A percentile compares a stretch with the other conserved stretches of the same genome.
Conservation (phyloP, 1,284 basidiomycete species). For the Porodaedalea pini region DNA sequence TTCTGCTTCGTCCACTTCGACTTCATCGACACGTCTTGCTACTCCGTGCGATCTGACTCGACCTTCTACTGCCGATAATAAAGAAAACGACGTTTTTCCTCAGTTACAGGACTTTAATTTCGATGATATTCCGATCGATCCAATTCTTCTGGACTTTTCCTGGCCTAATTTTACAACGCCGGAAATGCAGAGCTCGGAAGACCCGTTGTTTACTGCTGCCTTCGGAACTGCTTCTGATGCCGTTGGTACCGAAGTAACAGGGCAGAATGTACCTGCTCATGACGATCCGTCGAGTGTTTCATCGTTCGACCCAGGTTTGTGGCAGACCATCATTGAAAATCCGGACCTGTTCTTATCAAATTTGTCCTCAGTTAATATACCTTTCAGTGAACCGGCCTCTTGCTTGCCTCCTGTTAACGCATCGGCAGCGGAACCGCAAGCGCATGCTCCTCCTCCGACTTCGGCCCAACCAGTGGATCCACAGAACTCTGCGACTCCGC, state of each 20-base stretch:
- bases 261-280: background rate
- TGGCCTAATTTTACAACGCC: background rate
- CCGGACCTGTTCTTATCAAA: background rate
- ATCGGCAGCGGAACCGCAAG: background rate
- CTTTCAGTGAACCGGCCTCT: background rate
- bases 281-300: background rate
- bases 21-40: slow-evolving; percentile 15
- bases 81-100: slow-evolving; percentile 5
- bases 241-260: background rate
- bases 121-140: slow-evolving; percentile 15
- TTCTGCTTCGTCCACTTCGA: slow-evolving; percentile 11
- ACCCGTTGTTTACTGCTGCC: background rate
- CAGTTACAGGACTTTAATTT: slow-evolving; percentile 8
- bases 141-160: slow-evolving; percentile 1
- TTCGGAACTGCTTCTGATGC: background rate
- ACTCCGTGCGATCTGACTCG: slow-evolving; percentile 16
- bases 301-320: background rate
- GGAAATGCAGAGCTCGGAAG: background rate
- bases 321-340: background rate
- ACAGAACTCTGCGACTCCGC: background rate
- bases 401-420: background rate
- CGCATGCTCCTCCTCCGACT: background rate
- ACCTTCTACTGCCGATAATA: background rate
- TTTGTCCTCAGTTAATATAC: background rate
- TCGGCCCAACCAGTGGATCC: no score